A percentile compares a stretch with the other conserved stretches of the same genome.
These are phyloP conservation scores for Paradendryphiella salina DNA, from an alignment of 2,329 filamentous ascomycete genomes.

Conservation along the genomic window DNA sequence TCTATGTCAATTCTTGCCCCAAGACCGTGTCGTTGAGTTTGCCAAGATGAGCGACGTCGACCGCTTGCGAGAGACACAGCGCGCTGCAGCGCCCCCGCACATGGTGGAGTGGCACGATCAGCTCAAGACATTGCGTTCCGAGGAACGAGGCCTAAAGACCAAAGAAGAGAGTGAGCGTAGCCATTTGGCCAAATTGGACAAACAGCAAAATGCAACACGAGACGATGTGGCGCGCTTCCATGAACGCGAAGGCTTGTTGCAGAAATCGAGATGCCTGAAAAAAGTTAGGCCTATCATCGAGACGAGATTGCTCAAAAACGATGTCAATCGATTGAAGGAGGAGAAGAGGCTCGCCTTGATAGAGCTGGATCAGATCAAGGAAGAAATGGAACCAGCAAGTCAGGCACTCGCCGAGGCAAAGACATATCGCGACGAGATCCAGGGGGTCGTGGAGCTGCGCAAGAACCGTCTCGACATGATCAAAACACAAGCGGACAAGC, in stretches of 20 bases:
- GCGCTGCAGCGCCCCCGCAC: slow-evolving; percentile 79
- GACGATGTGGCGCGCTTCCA: slow-evolving; percentile 81
- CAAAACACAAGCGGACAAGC: slow-evolving; percentile 57
- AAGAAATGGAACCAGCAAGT: slow-evolving; percentile 67
- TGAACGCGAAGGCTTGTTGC: slow-evolving; percentile 70
- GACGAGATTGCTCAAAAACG: slow-evolving; percentile 61
- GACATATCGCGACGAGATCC: slow-evolving; percentile 63
- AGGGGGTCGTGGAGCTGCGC: slow-evolving; percentile 59
- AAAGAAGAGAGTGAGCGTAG: slow-evolving; percentile 64
- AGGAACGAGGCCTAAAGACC: slow-evolving; percentile 67
- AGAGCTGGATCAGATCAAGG: slow-evolving; percentile 64
- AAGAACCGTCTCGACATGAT: slow-evolving; percentile 58
- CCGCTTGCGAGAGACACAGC: slow-evolving; percentile 80
- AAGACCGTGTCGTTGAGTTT: slow-evolving; percentile 95
- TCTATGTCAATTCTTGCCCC: slow-evolving; percentile 92
- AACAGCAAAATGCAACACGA: slow-evolving; percentile 72
- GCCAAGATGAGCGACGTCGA: slow-evolving; percentile 80
- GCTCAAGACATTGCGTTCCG: slow-evolving; percentile 70
- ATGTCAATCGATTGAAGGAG: slow-evolving; percentile 58
- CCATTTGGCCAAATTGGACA: slow-evolving; percentile 67
- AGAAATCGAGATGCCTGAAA: slow-evolving; percentile 65
- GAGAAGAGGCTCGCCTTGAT: slow-evolving; percentile 58
- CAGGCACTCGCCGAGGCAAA: slow-evolving; percentile 71
- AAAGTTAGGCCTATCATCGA: slow-evolving; percentile 66
- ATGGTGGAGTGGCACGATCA: slow-evolving; percentile 78